Base-by-base conservation (phyloP, 192 early-diverging fungal species). In the Chytriomyces hyalinus region DNA sequence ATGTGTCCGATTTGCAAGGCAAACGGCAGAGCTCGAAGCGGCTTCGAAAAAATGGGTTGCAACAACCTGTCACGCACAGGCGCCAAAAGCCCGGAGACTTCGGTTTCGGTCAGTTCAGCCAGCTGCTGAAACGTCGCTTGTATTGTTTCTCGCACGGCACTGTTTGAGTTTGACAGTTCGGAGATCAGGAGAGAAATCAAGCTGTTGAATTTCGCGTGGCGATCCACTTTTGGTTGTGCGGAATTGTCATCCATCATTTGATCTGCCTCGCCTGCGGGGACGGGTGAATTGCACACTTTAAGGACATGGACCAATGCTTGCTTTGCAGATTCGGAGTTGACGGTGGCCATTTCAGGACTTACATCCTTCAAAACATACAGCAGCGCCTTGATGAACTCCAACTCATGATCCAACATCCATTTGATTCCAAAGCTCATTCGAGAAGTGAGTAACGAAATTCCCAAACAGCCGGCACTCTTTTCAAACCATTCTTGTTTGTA, bases 1-100 rank as follows among this genome's bases (percentile, higher is more conserved):
- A 97, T 98, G 78, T 98, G 92, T 15, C 97, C 98, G 46, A 99
- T 99, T 80, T 99, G 98, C 92, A 98, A 94, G 60, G 93, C 89
- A 81, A 95, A 93, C 0, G 98, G 95, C 43, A 99, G 87, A 0
- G 97, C 96, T 7, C 97, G 92, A 65, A 99, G 86, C 5, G 98
- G 98, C 80, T 98, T 97, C 46, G 95, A 90, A 82, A 97, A 99
- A 65, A 99, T 99, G 5, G 96, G 95, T 5, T 84, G 84, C 28
- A 99, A 83, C 20, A 99, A 85, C 4, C 92, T 87, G 62, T 98
- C 95, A 62, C 92, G 86, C 2, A 93, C 92, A 5, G 94, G 95
- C 6, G 86, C 84, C 50, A 99, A 83, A 3, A 99, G 82, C 20
- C 93, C 92, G 0, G 96, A 96, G 17, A 97, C 90, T 65, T 91